phyloP scores from a whole-genome alignment of 805 yeast species.

The Candida multigemmis region DNA sequence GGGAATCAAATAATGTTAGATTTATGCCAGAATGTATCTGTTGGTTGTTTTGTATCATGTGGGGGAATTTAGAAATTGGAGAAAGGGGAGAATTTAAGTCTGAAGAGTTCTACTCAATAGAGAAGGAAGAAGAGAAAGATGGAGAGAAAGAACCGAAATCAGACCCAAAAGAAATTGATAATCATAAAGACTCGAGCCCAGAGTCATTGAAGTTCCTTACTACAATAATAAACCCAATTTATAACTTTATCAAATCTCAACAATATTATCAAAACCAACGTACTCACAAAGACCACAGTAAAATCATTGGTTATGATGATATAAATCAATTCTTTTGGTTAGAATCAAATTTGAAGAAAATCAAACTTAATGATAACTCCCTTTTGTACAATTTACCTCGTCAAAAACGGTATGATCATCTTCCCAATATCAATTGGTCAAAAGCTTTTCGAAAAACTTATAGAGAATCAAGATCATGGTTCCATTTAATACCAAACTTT shows the following conservation, averaged over 20 bases:
- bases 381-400: conserved; percentile 16
- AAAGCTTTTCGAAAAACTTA: conserved; percentile 36
- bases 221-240: conserved; percentile 37
- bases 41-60: conserved; percentile 20
- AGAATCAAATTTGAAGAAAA: conserved; percentile 20
- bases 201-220: conserved; percentile 20
- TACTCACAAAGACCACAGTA: conserved; percentile 62
- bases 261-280: conserved; percentile 60
- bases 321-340: conserved; percentile 46
- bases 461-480: conserved; percentile 40
- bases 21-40: conserved; percentile 37
- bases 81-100: no score
- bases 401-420: conserved; percentile 17
- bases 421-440: conserved; percentile 31
- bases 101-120: conserved; percentile 11
- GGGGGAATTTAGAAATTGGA: no score
- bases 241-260: conserved; percentile 58
- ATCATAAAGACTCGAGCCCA: neutral
- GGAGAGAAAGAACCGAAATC: conserved; percentile 1
- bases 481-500: conserved; percentile 40
- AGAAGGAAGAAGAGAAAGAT: neutral
- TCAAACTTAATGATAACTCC: conserved; percentile 23
- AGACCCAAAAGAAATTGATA: neutral
- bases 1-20: conserved; percentile 62
- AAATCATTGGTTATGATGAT: conserved; percentile 51